Base-by-base conservation (phyloP, 306 rosid genomes). In the Casuarina glauca region DNA sequence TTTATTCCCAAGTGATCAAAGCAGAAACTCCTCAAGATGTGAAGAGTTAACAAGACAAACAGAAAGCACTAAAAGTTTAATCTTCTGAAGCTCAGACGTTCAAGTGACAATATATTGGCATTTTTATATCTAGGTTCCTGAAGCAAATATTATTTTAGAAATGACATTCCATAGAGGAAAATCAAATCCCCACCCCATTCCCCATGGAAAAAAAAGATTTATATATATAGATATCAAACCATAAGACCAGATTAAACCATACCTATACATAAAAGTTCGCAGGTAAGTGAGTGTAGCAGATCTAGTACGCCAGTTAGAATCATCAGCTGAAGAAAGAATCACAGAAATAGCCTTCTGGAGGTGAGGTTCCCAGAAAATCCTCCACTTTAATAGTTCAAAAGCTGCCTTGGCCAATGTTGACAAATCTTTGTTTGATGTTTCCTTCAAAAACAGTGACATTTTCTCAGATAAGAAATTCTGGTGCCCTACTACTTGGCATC, bases 241-340 rank as follows among this genome's bases (percentile, higher is more conserved):
- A 66, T 3, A 66, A 9, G 7, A 51, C 38, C 26, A 49, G 57
- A 44, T 44, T 36, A 39, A 43, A 20, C 77, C 79, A 75, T 86
- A 95, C 99, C 99, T 95, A 84, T 82, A 93, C 99, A 95, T 95
- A 88, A 95, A 95, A 76, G 96, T 88, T 8, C 97, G 93, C 81
- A 95, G 86, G 85, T 86, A 95, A 10, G 99, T 95, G 87, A 95
- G 82, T 13, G 98, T 91, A 26, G 97, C 97, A 78, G 98, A 95
- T 82, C 99, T 91, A 35, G 88, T 90, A 74, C 99, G 89, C 98
- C 99, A 95, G 84, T 93, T 95, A 76, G 96, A 78, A 84, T 95
- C 99, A 78, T 83, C 79, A 60, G 96, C 93, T 54, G 99, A 90
- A 84, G 93, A 87, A 82, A 95, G 90, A 85, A 95, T 91, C 81